A percentile compares a stretch with the other conserved stretches of the same genome.
Evolutionary conservation across 192 early-diverging fungal species (phyloP).

Genomic region (Umbelopsis isabellina): DNA sequence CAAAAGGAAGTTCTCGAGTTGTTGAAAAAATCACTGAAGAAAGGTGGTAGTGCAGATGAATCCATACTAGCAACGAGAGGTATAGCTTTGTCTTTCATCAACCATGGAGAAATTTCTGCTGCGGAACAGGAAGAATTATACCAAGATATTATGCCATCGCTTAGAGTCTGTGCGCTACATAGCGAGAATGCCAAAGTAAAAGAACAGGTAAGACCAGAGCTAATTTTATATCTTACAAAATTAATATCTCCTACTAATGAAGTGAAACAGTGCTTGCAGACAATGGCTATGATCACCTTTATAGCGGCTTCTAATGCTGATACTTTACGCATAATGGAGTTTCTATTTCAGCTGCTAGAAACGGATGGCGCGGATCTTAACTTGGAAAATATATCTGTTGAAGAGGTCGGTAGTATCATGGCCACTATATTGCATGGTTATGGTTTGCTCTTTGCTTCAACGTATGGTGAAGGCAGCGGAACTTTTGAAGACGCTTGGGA

Average conservation of each 20-base stretch:
- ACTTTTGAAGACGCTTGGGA: constrained; percentile 38
- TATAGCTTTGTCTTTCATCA: constrained; percentile 52
- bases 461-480: constrained; percentile 29
- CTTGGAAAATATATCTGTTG: constrained; percentile 24
- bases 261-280: constrained; percentile 28
- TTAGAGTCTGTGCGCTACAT: constrained; percentile 52
- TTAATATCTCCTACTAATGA: not conserved
- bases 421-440: constrained; percentile 27
- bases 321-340: constrained; percentile 26
- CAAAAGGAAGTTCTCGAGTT: constrained; percentile 57
- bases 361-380: constrained; percentile 32
- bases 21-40: constrained; percentile 56
- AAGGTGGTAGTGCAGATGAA: constrained; percentile 44
- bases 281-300: constrained; percentile 33
- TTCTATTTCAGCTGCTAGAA: constrained; percentile 38
- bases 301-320: constrained; percentile 37
- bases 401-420: constrained; percentile 27
- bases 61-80: constrained; percentile 47
- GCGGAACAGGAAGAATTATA: constrained; percentile 50
- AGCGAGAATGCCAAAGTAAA: constrained; percentile 48
- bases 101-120: constrained; percentile 44
- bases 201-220: constrained; percentile 42
- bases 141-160: constrained; percentile 44
- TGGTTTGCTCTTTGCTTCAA: constrained; percentile 28
- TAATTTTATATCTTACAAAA: not conserved